A percentile compares a stretch with the other conserved stretches of the same genome.
Conservation (phyloP, 1,284 basidiomycete species). For the Moesziomyces sp. region DNA sequence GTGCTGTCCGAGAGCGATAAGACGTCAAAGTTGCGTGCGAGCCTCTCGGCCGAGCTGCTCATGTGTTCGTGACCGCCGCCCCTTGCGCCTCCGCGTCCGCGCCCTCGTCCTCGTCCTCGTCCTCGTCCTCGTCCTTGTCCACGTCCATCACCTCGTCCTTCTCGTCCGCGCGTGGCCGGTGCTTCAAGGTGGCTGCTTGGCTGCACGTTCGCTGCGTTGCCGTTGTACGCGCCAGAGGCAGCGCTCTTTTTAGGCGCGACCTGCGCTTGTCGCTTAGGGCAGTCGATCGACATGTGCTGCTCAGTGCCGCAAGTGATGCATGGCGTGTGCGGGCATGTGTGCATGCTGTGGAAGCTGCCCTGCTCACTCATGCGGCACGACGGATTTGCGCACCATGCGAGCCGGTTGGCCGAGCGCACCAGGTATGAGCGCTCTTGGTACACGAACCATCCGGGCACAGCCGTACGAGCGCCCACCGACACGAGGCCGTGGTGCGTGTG, state of each 20-base stretch:
- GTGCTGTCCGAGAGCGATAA: slow-evolving; percentile 27
- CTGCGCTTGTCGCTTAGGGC: slow-evolving; percentile 16
- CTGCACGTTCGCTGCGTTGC: too few relatives aligned
- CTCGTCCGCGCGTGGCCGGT: too few relatives aligned
- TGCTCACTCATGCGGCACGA: slow-evolving; percentile 17
- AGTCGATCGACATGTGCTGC: slow-evolving; percentile 17
- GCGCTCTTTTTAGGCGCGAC: slow-evolving; percentile 17
- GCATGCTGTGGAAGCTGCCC: slow-evolving; percentile 27
- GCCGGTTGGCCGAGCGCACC: slow-evolving; percentile 27
- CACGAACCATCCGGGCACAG: slow-evolving; percentile 34
- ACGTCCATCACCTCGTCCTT: too few relatives aligned
- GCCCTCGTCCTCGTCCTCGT: too few relatives aligned
- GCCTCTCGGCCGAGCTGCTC: too few relatives aligned
- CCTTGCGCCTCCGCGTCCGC: too few relatives aligned
- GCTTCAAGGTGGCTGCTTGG: too few relatives aligned
- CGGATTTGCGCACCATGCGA: slow-evolving; percentile 23
- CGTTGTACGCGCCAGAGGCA: too few relatives aligned
- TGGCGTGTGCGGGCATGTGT: slow-evolving; percentile 13
- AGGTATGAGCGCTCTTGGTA: slow-evolving; percentile 24
- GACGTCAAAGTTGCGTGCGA: slow-evolving; percentile 9
- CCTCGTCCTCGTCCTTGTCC: too few relatives aligned
- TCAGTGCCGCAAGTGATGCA: slow-evolving; percentile 22
- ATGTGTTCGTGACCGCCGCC: too few relatives aligned
- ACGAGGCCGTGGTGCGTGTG: slow-evolving; percentile 7
- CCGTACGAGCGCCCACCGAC: slow-evolving; percentile 7